phyloP scores from a whole-genome alignment of 306 rosid species.

The Pyrus communis region DNA sequence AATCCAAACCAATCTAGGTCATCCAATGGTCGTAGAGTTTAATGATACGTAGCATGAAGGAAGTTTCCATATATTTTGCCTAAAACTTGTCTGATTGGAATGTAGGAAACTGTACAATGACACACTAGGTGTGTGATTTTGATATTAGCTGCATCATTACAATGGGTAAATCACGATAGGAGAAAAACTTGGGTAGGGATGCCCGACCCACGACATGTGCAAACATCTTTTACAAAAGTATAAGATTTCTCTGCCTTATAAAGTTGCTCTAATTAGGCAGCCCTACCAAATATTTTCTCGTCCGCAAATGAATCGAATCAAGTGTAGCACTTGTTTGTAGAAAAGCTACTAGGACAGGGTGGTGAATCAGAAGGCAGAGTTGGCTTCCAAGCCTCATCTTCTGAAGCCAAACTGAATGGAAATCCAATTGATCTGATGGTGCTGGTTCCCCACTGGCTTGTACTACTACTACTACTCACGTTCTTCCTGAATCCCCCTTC shows the following conservation, averaged over 20 bases:
- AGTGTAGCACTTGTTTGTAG: conserved; percentile 46
- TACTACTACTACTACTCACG: not conserved
- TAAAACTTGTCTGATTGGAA: conserved; percentile 12
- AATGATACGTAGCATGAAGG: too few relatives aligned
- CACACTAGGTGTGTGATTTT: not conserved
- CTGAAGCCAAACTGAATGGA: conserved; percentile 48
- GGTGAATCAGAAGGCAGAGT: conserved; percentile 43
- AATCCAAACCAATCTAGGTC: too few relatives aligned
- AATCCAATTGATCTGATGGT: conserved; percentile 34
- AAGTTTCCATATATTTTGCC: not conserved
- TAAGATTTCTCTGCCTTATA: too few relatives aligned
- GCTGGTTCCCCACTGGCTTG: conserved; percentile 27
- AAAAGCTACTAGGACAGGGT: conserved; percentile 35
- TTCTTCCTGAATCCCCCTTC: conserved; percentile 21
- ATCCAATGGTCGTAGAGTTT: too few relatives aligned
- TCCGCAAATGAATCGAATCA: not conserved
- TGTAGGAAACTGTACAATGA: conserved; percentile 16
- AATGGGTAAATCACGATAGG: not conserved
- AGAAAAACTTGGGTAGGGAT: not conserved
- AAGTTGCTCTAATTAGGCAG: not conserved
- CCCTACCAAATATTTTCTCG: not conserved
- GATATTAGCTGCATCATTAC: not conserved
- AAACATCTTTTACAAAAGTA: too few relatives aligned
- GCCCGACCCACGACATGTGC: not conserved
- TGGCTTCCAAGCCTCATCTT: conserved; percentile 53